Evolutionary conservation across 768 basidiomycete genomes (phyloP), one percentile per base, ranked within the genome.

Genomic region (Daedaleopsis nitida): DNA sequence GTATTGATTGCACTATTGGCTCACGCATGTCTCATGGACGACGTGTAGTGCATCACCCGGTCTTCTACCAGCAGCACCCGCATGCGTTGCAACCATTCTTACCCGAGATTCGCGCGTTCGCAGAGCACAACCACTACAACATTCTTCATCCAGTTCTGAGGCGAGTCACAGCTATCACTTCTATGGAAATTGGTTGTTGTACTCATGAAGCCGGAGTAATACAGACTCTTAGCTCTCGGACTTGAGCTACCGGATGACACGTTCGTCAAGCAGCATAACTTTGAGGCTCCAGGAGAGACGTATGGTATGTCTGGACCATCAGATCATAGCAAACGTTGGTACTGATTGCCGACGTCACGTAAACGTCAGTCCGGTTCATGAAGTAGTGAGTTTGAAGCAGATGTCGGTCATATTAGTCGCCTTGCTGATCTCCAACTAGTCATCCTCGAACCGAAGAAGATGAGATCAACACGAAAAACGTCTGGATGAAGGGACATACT

Each of bases 351-450:
- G 47, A 49, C 2, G 19, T 21, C 21, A 21, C 7, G 1, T 48
- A 17, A 21, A 45, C 4, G 9, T 24, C 56, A 87, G 86, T 82
- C 7, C 78, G 86, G 50, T 86, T 83, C 70, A 86, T 86, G 84
- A 86, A 87, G 73, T 88, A 87, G 85, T 85, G 32, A 10, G 82
- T 57, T 3, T 11, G 5, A 11, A 21, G 4, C 19, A 45, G n/a
- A 3, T n/a, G 39, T 37, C 32, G 34, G 52, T 6, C 48, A 24
- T 19, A 35, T 9, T 27, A 21, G 16, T 17, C 21, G 9, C n/a
- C 44, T 14, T 7, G n/a, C 16, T 23, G n/a, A 23, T 19, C 2
- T 32, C 16, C 3, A 76, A 74, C 53, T 70, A 73, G 54, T 74
- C 73, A 10, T 70, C 72, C 21, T 61, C 71, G 2, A 58, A 70